phyloP scores from a whole-genome alignment of 2,329 filamentous ascomycete genomes.

The Neofusicoccum sp. region DNA sequence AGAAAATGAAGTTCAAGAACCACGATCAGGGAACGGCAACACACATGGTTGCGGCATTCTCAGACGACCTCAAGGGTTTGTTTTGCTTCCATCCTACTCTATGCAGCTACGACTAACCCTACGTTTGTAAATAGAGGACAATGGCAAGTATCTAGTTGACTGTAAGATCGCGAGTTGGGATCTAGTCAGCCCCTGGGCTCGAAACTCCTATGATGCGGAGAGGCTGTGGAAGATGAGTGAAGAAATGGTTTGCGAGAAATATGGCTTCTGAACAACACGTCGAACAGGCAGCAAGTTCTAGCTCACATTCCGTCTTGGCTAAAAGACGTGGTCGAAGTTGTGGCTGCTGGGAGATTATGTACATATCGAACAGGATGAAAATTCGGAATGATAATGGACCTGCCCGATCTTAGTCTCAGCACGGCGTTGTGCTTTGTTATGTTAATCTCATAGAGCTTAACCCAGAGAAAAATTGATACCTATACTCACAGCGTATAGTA shows the following conservation, averaged over 20 bases:
- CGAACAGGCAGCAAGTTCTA: too few species aligned
- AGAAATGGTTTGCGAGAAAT: constrained; percentile 31
- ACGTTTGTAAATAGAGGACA: constrained; percentile 17
- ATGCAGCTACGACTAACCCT: neutral
- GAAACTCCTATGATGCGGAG: constrained; percentile 26
- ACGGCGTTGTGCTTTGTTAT: too few species aligned
- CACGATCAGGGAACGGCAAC: constrained; percentile 31
- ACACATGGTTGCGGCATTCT: constrained; percentile 33
- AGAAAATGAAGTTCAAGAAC: constrained; percentile 21
- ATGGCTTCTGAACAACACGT: constrained; percentile 24
- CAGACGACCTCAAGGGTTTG: constrained; percentile 24
- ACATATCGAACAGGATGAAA: too few species aligned
- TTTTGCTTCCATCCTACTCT: neutral
- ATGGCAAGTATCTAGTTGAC: constrained; percentile 31
- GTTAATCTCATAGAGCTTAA: too few species aligned
- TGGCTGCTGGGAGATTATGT: too few species aligned
- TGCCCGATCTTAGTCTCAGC: too few species aligned
- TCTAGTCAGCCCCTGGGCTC: constrained; percentile 24
- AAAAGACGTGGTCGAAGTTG: too few species aligned
- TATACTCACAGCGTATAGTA: too few species aligned
- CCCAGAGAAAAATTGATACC: too few species aligned
- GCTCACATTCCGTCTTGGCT: too few species aligned
- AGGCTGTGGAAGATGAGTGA: constrained; percentile 35
- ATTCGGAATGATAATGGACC: too few species aligned
- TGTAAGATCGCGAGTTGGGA: constrained; percentile 24